Evolutionary conservation across 805 yeast genomes (phyloP).

Genomic region (Schizosaccharomyces osmophilus): DNA sequence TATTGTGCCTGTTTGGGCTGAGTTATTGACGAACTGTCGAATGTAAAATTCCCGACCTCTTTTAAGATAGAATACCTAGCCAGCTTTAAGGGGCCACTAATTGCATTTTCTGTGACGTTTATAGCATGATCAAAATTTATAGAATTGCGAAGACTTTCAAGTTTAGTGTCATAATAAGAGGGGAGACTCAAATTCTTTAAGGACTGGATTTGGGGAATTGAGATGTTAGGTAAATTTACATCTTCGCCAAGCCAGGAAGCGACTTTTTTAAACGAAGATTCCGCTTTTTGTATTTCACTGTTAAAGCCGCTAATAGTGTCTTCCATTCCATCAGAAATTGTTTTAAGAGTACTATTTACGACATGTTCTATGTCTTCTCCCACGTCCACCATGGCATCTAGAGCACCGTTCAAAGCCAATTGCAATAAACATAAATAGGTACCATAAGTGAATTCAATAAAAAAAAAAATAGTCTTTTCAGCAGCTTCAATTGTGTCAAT

Average conservation of each 20-base stretch:
- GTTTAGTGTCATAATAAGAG: conserved; percentile 29
- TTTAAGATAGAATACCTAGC: conserved; percentile 11
- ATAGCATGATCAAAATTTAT: conserved; percentile 39
- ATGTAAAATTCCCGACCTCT: conserved; percentile 7
- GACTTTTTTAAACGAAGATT: conserved; percentile 27
- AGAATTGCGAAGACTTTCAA: conserved; percentile 25
- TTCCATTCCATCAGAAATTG: conserved; percentile 36
- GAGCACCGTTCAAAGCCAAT: conserved; percentile 48
- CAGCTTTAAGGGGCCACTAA: conserved; percentile 35
- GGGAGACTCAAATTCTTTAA: conserved; percentile 44
- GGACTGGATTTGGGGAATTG: conserved; percentile 25
- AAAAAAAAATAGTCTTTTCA: conserved; percentile 35
- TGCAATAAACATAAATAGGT: conserved; percentile 67
- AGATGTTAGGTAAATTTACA: conserved; percentile 14
- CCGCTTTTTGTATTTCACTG: conserved; percentile 28
- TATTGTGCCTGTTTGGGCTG: conserved; percentile 16
- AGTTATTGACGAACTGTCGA: conserved; percentile 17
- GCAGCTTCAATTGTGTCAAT: conserved; percentile 22
- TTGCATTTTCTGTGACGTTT: conserved; percentile 28
- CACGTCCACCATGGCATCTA: conserved; percentile 46
- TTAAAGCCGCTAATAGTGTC: conserved; percentile 41
- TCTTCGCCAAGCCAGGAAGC: conserved; percentile 31
- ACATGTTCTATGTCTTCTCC: conserved; percentile 35
- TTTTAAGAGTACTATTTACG: conserved; percentile 36
- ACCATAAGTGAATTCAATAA: conserved; percentile 52